Evolutionary conservation across 2,329 filamentous ascomycete species (phyloP).

Genomic region (Thelonectria discophora): DNA sequence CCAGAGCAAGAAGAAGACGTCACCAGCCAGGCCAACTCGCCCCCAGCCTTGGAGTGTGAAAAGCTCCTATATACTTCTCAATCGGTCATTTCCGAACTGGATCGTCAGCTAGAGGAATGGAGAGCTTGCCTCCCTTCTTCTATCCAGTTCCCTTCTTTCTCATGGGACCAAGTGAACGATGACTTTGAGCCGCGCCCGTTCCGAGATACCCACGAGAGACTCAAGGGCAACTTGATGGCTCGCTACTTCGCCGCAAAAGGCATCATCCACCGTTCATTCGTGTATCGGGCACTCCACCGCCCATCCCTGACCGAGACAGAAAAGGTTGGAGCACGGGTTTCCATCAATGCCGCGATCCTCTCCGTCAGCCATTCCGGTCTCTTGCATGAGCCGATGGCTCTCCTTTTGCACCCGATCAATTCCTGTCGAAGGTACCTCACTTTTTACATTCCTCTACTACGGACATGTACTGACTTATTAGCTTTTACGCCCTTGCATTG

Average conservation of each 20-base stretch:
- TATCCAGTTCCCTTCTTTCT: slow-evolving; percentile 14
- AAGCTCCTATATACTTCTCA: slow-evolving; percentile 12
- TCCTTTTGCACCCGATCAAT: slow-evolving; percentile 29
- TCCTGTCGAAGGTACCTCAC: slow-evolving; percentile 23
- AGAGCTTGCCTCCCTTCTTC: slow-evolving; percentile 22
- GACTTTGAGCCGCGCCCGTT: background rate
- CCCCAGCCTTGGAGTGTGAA: background rate
- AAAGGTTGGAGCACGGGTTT: slow-evolving; percentile 5
- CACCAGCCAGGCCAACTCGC: background rate
- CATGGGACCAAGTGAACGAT: background rate
- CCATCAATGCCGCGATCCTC: slow-evolving; percentile 16
- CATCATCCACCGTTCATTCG: slow-evolving; percentile 22
- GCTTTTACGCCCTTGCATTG: slow-evolving; percentile 26
- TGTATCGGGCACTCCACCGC: slow-evolving; percentile 24
- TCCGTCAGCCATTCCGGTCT: slow-evolving; percentile 5
- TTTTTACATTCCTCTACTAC: too few relatives aligned
- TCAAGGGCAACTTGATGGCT: slow-evolving; percentile 10
- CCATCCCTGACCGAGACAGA: slow-evolving; percentile 6
- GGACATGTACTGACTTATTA: background rate
- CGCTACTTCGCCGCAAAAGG: slow-evolving; percentile 13
- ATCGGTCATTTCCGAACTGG: slow-evolving; percentile 23
- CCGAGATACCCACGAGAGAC: slow-evolving; percentile 4
- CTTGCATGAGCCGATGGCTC: slow-evolving; percentile 15
- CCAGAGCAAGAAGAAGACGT: slow-evolving; percentile 5
- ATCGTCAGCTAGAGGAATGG: slow-evolving; percentile 32